Percentiles rank a stretch among this genome's conserved stretches.
Conservation (phyloP, 208 protist species). For the Acanthamoeba lenticulata region DNA sequence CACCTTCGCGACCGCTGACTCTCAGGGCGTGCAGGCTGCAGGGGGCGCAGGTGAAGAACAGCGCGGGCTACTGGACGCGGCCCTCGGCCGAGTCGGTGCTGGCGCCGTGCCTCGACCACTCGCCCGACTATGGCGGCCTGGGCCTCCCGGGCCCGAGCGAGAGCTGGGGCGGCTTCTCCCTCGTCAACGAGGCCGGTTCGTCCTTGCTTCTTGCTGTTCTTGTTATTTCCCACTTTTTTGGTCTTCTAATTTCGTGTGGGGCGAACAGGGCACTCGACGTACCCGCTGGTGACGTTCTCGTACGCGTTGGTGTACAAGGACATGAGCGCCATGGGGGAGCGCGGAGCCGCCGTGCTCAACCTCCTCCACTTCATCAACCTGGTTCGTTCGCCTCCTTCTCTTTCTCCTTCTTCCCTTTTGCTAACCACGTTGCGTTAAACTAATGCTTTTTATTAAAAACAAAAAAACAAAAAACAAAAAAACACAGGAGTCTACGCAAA, state of each 20-base stretch:
- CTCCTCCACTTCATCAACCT: not conserved
- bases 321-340: not conserved
- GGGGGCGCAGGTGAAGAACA: not conserved
- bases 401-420: not conserved
- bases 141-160: not conserved
- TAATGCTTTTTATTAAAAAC: not conserved
- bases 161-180: not conserved
- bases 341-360: not conserved
- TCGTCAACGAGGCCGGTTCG: not conserved
- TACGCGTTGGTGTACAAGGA: not conserved
- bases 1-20: not conserved
- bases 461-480: not conserved
- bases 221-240: not conserved
- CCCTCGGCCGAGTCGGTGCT: not conserved
- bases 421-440: too few relatives aligned
- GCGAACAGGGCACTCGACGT: not conserved
- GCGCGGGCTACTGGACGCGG: not conserved
- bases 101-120: not conserved
- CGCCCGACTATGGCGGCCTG: not conserved
- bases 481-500: not conserved
- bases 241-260: not conserved
- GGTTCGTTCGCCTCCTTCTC: not conserved
- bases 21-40: not conserved
- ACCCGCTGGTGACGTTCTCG: conserved; percentile 9
- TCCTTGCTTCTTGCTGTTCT: not conserved